Evolutionary conservation across 148 eudicot species (phyloP).

Genomic region (Rhododendron ferrugineum): DNA sequence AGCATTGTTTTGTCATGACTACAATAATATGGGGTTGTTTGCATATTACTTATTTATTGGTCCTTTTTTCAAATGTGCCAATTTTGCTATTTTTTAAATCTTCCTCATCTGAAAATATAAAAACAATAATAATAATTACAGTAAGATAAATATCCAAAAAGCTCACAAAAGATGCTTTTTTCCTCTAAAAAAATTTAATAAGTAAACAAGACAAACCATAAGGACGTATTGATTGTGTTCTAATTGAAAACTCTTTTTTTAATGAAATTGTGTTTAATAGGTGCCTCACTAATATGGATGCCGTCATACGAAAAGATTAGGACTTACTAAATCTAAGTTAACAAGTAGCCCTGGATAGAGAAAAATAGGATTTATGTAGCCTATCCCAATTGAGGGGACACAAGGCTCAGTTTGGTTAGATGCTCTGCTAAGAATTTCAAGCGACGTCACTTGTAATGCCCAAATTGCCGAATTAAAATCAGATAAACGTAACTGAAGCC

Average conservation of each 20-base stretch:
- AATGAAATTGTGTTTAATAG: background rate
- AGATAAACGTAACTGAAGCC: background rate
- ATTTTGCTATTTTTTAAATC: too few relatives aligned
- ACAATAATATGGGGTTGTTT: background rate
- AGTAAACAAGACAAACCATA: background rate
- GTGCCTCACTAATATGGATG: background rate
- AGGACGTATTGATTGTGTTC: background rate
- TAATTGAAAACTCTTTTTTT: too few relatives aligned
- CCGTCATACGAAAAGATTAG: background rate
- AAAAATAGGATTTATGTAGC: background rate
- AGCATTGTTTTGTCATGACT: background rate
- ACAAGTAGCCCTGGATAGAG: too few relatives aligned
- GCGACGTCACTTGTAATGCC: background rate
- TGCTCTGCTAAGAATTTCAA: background rate
- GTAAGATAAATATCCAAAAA: background rate
- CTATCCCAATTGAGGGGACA: background rate
- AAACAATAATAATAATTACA: too few relatives aligned
- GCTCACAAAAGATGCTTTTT: background rate
- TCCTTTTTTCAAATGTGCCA: background rate
- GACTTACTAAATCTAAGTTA: background rate
- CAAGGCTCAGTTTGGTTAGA: background rate
- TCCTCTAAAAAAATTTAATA: background rate
- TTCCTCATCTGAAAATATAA: background rate
- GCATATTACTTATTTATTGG: background rate
- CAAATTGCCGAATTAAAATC: background rate